Conservation (phyloP, 164 flowering plant species). For the Piper longum region DNA sequence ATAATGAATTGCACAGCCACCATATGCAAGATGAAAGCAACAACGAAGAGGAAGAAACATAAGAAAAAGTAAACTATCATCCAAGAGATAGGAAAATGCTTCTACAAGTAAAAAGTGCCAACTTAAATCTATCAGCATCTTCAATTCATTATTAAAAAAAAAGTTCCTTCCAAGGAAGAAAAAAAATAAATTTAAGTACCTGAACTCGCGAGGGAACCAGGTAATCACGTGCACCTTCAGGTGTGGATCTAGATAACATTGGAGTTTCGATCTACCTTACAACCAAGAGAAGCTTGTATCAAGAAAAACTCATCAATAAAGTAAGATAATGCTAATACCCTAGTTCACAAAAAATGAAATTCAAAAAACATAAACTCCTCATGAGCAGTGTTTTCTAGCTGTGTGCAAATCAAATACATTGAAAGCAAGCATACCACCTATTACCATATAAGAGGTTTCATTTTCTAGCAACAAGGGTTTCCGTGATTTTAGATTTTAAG, state of each 20-base stretch:
- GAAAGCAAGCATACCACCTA: neutral
- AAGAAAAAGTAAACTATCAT: no score
- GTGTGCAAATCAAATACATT: neutral
- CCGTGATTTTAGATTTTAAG: no score
- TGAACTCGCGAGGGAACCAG: conserved; percentile 94
- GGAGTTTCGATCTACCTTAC: conserved; percentile 96
- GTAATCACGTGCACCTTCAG: conserved; percentile 98
- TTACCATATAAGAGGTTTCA: neutral
- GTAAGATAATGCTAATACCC: neutral
- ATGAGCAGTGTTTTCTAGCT: neutral
- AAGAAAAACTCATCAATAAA: conserved; percentile 8
- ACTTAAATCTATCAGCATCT: no score
- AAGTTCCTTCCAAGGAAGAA: no score
- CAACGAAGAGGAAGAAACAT: no score
- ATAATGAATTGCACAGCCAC: no score
- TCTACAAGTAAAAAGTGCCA: no score
- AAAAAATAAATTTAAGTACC: conserved; percentile 27
- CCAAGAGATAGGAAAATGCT: no score
- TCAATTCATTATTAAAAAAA: no score
- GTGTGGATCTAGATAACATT: conserved; percentile 84
- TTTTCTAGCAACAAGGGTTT: neutral
- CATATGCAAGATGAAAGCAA: no score
- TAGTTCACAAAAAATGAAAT: neutral
- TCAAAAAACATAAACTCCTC: neutral
- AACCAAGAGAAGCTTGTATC: conserved; percentile 30